Evolutionary conservation across 768 basidiomycete genomes (phyloP), one percentile per base, ranked within the genome.

Genomic region (Leccinum boreale): DNA sequence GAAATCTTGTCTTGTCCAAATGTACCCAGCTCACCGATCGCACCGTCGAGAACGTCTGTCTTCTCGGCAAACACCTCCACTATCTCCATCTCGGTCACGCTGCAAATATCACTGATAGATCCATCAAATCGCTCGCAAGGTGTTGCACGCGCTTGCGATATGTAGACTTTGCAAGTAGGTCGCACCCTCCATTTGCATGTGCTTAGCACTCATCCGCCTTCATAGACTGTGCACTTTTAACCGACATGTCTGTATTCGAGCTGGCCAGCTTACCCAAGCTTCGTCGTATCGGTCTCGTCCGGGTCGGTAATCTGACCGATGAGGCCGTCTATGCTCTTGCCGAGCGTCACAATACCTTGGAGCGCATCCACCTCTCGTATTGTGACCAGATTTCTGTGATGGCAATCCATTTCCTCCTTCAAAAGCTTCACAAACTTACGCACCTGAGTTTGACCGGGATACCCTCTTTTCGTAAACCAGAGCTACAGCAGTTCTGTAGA

Each of bases 381-480:
- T 99, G 97, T 72, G 93, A 97, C 70, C 91, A 95, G 67, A 89
- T 99, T 56, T 86, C 90, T 6, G 91, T 98, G 64, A 82, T 87
- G 77, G 94, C 94, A 17, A 84, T 98, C 50, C 90, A 95, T 67
- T 92, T 89, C 72, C 81, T 99, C 47, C 81, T 99, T 45, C 86
- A 90, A 68, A 87, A 89, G 67, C 80, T 98, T n/a, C 85, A 86
- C 67, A 90, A 91, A 64, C 78, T 99, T 29, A 97, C 93, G 1
- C 97, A 99, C 76, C 81, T 99, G 49, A 96, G 94, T 72, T 74
- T 99, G 60, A 98, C 97, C n/a, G 97, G 95, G n/a, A 90, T 99
- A 31, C 87, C 87, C 9, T 85, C 93, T 6, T 98, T 99, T 77
- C 84, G 88, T 52, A 83, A 89, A 65, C 78, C 81, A 29, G 93